Evolutionary conservation across 495 filamentous ascomycete species (phyloP).

Genomic region (Tuber magnatum): DNA sequence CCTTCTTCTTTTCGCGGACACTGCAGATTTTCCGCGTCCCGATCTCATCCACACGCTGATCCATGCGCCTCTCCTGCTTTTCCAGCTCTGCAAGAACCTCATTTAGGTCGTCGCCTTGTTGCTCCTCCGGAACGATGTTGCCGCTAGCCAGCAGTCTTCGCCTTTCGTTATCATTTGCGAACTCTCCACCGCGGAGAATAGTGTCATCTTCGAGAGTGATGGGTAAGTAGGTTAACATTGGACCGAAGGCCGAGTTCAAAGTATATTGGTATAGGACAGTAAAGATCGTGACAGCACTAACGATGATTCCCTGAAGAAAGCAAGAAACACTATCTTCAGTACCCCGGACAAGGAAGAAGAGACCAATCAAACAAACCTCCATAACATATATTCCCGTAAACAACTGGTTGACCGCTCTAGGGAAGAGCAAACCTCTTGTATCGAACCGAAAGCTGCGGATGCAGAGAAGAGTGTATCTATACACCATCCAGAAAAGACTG

Average conservation of each 20-base stretch:
- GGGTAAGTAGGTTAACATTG: slow-evolving; percentile 79
- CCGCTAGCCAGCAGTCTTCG: slow-evolving; percentile 47
- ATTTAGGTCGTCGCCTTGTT: slow-evolving; percentile 47
- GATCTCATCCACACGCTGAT: slow-evolving; percentile 50
- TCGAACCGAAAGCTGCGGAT: slow-evolving; percentile 85
- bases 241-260: slow-evolving; percentile 76
- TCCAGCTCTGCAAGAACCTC: slow-evolving; percentile 45
- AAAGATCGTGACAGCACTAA: slow-evolving; percentile 65
- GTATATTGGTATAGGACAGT: slow-evolving; percentile 76
- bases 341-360: slow-evolving; percentile 80
- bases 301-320: slow-evolving; percentile 76
- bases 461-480: slow-evolving; percentile 93
- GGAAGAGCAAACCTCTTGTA: slow-evolving; percentile 88
- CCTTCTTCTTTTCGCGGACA: slow-evolving; percentile 13
- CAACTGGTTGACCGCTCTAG: slow-evolving; percentile 87
- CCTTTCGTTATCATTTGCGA: slow-evolving; percentile 67
- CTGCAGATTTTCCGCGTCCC: slow-evolving; percentile 54
- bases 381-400: slow-evolving; percentile 93
- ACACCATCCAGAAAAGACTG: slow-evolving; percentile 86
- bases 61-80: slow-evolving; percentile 41
- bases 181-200: slow-evolving; percentile 77
- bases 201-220: slow-evolving; percentile 96
- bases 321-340: slow-evolving; percentile 55
- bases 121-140: slow-evolving; percentile 50
- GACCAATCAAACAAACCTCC: slow-evolving; percentile 81